Conservation (phyloP, 208 protist species). For the Wallacemonas sp. region DNA sequence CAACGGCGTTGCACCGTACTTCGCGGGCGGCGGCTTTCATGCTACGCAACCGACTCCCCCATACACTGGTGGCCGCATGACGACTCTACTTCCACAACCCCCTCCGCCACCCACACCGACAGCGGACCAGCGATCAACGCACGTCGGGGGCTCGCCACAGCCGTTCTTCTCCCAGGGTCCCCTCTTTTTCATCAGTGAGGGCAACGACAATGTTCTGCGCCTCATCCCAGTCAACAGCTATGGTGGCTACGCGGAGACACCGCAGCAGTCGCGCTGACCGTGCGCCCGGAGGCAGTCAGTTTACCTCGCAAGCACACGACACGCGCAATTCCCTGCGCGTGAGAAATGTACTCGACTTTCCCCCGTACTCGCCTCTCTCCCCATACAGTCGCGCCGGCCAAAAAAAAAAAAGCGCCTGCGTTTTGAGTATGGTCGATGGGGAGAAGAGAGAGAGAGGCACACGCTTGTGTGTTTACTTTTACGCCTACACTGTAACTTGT, state of each 20-base stretch:
- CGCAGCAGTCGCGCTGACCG: neutral
- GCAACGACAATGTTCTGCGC: conserved; percentile 32
- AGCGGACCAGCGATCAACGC: too few species aligned
- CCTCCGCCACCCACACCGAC: neutral
- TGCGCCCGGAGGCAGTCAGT: neutral
- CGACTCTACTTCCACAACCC: neutral
- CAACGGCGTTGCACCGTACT: neutral
- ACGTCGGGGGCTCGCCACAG: neutral
- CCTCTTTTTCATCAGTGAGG: conserved; percentile 31
- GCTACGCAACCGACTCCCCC: neutral
- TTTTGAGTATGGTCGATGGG: too few species aligned
- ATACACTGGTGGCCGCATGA: neutral
- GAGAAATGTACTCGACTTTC: too few species aligned
- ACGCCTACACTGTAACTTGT: too few species aligned
- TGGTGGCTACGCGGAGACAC: neutral
- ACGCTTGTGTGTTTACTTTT: too few species aligned
- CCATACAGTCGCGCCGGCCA: too few species aligned
- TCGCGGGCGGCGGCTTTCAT: neutral
- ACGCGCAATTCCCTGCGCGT: too few species aligned
- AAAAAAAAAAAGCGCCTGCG: neutral
- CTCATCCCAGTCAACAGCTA: conserved; percentile 21
- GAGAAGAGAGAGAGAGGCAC: too few species aligned
- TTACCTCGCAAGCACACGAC: neutral
- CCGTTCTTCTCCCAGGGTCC: conserved; percentile 13
- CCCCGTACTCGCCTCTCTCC: too few species aligned